A percentile compares a stretch with the other conserved stretches of the same genome.
Evolutionary conservation across 2,329 filamentous ascomycete genomes (phyloP).

Genomic region (Talaromyces marneffei): DNA sequence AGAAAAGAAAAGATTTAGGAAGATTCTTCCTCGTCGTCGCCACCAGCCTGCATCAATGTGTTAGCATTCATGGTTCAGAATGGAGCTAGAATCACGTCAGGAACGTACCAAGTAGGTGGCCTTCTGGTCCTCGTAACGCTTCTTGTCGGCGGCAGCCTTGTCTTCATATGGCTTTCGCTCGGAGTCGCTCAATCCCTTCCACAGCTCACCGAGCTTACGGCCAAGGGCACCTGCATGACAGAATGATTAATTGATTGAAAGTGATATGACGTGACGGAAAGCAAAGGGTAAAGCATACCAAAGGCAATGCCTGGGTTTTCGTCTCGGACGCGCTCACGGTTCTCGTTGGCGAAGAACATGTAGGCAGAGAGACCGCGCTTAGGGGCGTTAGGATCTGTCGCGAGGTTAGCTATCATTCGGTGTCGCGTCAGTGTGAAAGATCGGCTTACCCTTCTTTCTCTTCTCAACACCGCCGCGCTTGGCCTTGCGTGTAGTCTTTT

Average conservation of each 20-base stretch:
- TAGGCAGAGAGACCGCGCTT: slow-evolving; percentile 99
- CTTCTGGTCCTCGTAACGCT: slow-evolving; percentile 99
- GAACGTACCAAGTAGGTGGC: slow-evolving; percentile 75
- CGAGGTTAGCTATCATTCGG: slow-evolving; percentile 7
- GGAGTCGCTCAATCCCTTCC: slow-evolving; percentile 94
- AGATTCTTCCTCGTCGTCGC: slow-evolving; percentile 13
- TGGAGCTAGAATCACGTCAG: not conserved
- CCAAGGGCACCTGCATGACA: slow-evolving; percentile 71
- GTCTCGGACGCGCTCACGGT: slow-evolving; percentile 95
- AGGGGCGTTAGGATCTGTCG: slow-evolving; percentile 84
- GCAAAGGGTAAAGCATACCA: slow-evolving; percentile 54
- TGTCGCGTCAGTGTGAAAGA: not conserved
- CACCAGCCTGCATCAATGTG: not conserved
- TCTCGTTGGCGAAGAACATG: slow-evolving; percentile 99
- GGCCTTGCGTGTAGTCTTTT: slow-evolving; percentile 57
- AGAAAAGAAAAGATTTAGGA: slow-evolving; percentile 5
- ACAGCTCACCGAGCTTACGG: slow-evolving; percentile 96
- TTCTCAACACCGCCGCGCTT: slow-evolving; percentile 52
- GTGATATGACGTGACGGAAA: not conserved
- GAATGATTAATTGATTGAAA: slow-evolving; percentile 16
- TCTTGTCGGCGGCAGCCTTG: slow-evolving; percentile 96
- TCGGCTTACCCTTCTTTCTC: slow-evolving; percentile 63
- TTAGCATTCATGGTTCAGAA: not conserved
- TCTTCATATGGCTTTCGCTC: slow-evolving; percentile 91
- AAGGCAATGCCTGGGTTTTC: slow-evolving; percentile 98